phyloP scores from a whole-genome alignment of 495 filamentous ascomycete species.

The Talaromyces trachyspermus region DNA sequence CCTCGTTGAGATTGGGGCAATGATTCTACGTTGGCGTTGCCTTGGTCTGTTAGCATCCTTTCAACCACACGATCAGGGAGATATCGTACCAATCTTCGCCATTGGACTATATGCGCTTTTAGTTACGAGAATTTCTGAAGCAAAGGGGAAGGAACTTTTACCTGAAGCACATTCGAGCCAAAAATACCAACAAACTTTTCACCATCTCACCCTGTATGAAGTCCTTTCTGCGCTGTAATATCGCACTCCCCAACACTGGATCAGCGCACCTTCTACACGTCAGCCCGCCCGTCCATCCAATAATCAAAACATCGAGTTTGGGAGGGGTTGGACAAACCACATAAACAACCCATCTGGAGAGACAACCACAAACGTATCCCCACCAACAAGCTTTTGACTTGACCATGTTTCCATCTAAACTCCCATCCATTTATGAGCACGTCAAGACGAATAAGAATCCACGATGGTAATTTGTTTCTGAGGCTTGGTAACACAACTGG shows the following conservation, averaged over 20 bases:
- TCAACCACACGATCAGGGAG: not conserved
- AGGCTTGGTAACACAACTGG: constrained; percentile 13
- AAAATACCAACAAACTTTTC: constrained; percentile 18
- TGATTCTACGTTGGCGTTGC: constrained; percentile 33
- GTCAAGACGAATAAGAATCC: constrained; percentile 13
- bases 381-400: constrained; percentile 12
- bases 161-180: constrained; percentile 22
- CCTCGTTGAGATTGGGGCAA: constrained; percentile 32
- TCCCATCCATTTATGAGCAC: constrained; percentile 23
- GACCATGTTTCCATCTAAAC: constrained; percentile 12
- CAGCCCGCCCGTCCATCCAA: constrained; percentile 7
- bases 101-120: constrained; percentile 11
- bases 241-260: constrained; percentile 12
- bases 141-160: constrained; percentile 6
- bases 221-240: constrained; percentile 23
- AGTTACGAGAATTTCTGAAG: not conserved
- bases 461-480: constrained; percentile 16
- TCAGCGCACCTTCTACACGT: constrained; percentile 7
- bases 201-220: constrained; percentile 19
- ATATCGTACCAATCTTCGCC: constrained; percentile 17
- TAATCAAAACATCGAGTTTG: not conserved
- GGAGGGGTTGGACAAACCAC: constrained; percentile 10
- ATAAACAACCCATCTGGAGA: constrained; percentile 18
- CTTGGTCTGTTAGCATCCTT: constrained; percentile 9
- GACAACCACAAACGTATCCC: constrained; percentile 19